Base-by-base conservation (phyloP, 2,329 filamentous ascomycete genomes). In the Emergomyces pasteurianus region DNA sequence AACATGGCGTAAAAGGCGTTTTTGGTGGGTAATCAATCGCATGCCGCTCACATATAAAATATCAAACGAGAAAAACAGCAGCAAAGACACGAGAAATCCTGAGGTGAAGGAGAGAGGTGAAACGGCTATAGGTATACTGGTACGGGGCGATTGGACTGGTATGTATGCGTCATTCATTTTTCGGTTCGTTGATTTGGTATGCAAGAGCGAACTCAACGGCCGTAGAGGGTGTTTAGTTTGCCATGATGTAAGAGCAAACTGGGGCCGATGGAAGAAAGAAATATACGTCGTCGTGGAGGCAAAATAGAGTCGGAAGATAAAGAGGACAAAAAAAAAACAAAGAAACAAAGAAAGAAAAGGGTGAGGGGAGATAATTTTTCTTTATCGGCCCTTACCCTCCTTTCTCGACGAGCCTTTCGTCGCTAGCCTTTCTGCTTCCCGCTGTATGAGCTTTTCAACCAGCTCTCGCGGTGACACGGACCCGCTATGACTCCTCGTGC, bases 361-460 rank as follows among this genome's bases (percentile, higher is more conserved):
- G n/a, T n/a, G n/a, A n/a, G n/a, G n/a, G n/a, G n/a, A n/a, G n/a
- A n/a, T n/a, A 8, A 4, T 14, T 42, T 36, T 21, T 53, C 28
- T 34, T 23, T 7, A 53, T 36, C 60, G 69, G 67, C 21, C 65
- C 61, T 70, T 72, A 43, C 67, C 60, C 14, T 65, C 61, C 50
- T 68, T 70, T 60, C 68, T 69, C 38, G 53, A 57, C 16, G 67
- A 69, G 60, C 71, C 68, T 42, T 69, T 67, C 14, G 62, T 59
- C 6, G 58, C 43, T 6, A 67, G 60, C 42, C 67, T 67, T 40
- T 74, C 72, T 18, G 65, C 67, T 56, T 75, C 73, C 6, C 69
- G 71, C 28, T 69, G 67, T 43, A 74, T 70, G 21, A 74, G 62
- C 46, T 69, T 68, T 26, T 74, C 71, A 26, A 75, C 61, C 36